A percentile compares a stretch with the other conserved stretches of the same genome.
Conservation (phyloP, 768 basidiomycete genomes). For the Amanita polypyramis region DNA sequence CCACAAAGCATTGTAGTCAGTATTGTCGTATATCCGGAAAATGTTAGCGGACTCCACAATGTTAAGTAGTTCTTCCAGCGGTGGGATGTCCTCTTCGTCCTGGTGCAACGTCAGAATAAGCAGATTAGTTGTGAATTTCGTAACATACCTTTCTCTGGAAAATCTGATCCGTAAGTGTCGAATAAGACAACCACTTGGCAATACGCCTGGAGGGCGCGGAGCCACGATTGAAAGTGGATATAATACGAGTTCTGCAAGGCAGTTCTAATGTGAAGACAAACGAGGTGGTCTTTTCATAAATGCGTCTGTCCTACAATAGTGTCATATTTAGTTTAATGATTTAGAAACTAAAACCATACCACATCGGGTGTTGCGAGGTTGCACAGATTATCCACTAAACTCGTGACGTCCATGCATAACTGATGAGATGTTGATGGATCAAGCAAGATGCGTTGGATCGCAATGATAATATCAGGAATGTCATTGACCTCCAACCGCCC, state of each 20-base stretch:
- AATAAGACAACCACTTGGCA: constrained; percentile 46
- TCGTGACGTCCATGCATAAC: constrained; percentile 14
- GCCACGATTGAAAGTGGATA: constrained; percentile 42
- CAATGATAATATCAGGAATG: constrained; percentile 35
- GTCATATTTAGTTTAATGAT: not conserved
- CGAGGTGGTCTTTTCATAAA: constrained; percentile 35
- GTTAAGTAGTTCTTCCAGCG: constrained; percentile 37
- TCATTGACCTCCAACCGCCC: constrained; percentile 26
- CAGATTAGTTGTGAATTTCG: constrained; percentile 28
- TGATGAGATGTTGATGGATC: constrained; percentile 38
- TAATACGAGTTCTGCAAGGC: constrained; percentile 36
- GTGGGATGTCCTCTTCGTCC: constrained; percentile 37
- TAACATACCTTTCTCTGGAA: constrained; percentile 14
- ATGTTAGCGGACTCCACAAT: constrained; percentile 33
- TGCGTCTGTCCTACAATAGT: constrained; percentile 30
- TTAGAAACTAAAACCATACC: not conserved
- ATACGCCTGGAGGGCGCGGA: constrained; percentile 41
- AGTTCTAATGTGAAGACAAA: constrained; percentile 31
- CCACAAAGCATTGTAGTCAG: constrained; percentile 52
- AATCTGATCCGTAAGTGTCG: constrained; percentile 26
- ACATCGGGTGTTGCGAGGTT: not conserved
- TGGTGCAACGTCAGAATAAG: constrained; percentile 13
- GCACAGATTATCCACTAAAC: not conserved
- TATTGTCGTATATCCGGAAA: constrained; percentile 45
- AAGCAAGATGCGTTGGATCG: constrained; percentile 44